phyloP scores from a whole-genome alignment of 176 grass and related monocot genomes.

The Eleusine indica region DNA sequence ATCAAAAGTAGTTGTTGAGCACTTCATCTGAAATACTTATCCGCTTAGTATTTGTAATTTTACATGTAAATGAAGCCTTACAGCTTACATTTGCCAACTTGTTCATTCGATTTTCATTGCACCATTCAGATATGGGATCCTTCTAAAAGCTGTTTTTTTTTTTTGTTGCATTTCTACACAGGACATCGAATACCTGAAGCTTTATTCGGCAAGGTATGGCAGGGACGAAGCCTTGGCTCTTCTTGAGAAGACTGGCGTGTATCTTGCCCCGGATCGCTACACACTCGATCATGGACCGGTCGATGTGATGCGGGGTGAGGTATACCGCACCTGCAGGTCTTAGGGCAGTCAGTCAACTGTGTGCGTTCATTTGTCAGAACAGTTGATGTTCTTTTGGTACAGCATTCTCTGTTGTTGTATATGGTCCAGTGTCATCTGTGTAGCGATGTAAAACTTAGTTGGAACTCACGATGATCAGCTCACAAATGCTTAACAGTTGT shows the following conservation, averaged over 20 bases:
- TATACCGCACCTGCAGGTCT: constrained; percentile 79
- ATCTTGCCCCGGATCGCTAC: constrained; percentile 80
- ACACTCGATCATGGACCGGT: constrained; percentile 80
- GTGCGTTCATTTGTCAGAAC: constrained; percentile 3
- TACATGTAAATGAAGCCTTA: background rate
- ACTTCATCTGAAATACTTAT: background rate
- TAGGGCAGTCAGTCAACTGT: constrained; percentile 11
- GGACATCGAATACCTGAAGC: constrained; percentile 94
- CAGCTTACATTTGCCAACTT: background rate
- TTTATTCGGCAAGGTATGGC: constrained; percentile 81
- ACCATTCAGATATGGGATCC: background rate
- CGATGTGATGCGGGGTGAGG: constrained; percentile 80
- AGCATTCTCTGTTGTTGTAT: constrained; percentile 26
- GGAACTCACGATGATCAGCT: background rate
- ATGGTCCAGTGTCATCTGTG: constrained; percentile 8
- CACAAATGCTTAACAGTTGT: background rate
- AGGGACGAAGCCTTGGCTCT: constrained; percentile 73
- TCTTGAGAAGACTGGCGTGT: constrained; percentile 70
- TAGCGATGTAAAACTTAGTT: background rate
- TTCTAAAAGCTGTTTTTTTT: constrained; percentile 10
- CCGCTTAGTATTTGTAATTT: background rate
- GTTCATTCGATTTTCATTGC: background rate
- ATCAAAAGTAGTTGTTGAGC: background rate
- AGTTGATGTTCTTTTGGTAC: background rate
- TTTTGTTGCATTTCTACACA: constrained; percentile 30